Conservation (phyloP, 768 basidiomycete species). For the Mycena pura region DNA sequence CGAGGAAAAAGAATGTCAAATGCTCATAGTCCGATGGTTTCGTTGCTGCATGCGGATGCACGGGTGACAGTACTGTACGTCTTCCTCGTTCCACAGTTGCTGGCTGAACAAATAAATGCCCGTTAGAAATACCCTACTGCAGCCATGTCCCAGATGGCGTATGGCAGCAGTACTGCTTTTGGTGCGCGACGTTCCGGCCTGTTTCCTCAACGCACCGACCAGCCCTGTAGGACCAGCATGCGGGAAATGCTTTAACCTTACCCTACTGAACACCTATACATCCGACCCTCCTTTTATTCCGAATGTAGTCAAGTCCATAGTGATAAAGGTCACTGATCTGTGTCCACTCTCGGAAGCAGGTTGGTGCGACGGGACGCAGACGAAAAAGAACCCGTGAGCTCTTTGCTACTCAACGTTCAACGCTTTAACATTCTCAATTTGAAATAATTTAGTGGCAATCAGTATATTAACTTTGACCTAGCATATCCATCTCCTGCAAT, state of each 20-base stretch:
- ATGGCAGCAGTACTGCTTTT: conserved; percentile 73
- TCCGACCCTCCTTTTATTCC: conserved; percentile 77
- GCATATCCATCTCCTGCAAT: conserved; percentile 78
- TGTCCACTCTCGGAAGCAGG: conserved; percentile 69
- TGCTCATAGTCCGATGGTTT: no score
- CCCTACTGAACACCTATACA: conserved; percentile 71
- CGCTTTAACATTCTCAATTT: no score
- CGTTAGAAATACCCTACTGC: conserved; percentile 73
- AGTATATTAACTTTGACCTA: conserved; percentile 82
- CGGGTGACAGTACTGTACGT: conserved; percentile 56
- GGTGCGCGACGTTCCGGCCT: conserved; percentile 46
- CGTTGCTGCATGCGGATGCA: conserved; percentile 82
- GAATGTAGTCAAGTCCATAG: conserved; percentile 60
- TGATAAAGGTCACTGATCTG: conserved; percentile 82
- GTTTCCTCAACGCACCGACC: no score
- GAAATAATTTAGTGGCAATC: conserved; percentile 57
- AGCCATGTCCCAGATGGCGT: conserved; percentile 81
- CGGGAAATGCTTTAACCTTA: conserved; percentile 81
- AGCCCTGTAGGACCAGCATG: conserved; percentile 79
- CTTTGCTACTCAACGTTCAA: not conserved
- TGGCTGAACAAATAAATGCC: conserved; percentile 24
- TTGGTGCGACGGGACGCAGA: conserved; percentile 75
- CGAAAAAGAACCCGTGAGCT: conserved; percentile 64
- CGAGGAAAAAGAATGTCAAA: no score
- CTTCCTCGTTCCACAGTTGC: conserved; percentile 25